Evolutionary conservation across 345 rosid genomes (phyloP).

Genomic region (Syzygium grande): DNA sequence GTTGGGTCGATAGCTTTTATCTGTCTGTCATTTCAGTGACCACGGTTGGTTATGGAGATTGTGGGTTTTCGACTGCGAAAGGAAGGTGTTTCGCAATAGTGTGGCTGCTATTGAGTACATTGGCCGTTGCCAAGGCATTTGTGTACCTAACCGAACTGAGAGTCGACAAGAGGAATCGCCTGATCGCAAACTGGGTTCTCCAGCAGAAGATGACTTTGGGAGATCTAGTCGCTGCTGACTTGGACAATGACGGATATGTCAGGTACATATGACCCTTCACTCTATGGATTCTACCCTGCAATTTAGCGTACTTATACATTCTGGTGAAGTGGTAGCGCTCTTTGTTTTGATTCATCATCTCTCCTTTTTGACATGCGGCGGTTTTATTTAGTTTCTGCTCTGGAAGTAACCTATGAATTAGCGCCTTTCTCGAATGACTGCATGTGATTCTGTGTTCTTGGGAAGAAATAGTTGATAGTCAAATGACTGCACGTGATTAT

Average conservation of each 20-base stretch:
- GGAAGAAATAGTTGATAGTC: background rate
- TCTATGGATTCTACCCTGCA: background rate
- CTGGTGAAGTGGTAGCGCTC: background rate
- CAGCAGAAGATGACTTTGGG: constrained; percentile 52
- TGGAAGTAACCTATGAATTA: background rate
- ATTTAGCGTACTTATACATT: background rate
- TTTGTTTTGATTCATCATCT: background rate
- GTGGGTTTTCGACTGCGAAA: constrained; percentile 19
- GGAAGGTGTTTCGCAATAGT: constrained; percentile 58
- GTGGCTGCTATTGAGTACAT: constrained; percentile 50
- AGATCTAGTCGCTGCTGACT: constrained; percentile 60
- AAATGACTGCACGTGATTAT: background rate
- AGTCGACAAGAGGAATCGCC: constrained; percentile 49
- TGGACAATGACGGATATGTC: constrained; percentile 59
- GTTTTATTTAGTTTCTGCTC: background rate
- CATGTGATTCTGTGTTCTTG: background rate
- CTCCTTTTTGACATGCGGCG: background rate
- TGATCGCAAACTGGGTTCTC: constrained; percentile 55
- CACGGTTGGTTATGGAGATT: constrained; percentile 68
- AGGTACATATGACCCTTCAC: constrained; percentile 24
- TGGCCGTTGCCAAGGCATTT: constrained; percentile 62
- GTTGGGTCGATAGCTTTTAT: constrained; percentile 59
- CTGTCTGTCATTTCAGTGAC: constrained; percentile 58
- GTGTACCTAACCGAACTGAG: constrained; percentile 42
- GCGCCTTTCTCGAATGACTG: background rate